Base-by-base conservation (phyloP, 345 rosid genomes). In the Carallia brachiata region DNA sequence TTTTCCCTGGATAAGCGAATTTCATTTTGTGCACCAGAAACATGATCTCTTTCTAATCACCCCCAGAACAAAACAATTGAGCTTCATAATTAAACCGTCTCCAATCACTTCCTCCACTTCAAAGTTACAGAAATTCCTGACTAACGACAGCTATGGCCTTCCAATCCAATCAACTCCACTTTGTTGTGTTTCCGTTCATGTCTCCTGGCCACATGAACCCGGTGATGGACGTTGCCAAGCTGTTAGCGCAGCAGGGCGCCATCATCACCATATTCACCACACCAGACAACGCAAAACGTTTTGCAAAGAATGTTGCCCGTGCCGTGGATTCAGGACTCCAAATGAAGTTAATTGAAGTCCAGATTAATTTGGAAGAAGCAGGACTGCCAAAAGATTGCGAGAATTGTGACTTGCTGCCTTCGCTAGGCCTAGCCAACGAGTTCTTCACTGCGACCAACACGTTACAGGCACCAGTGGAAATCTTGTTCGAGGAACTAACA, bases 121-220 rank as follows among this genome's bases (percentile, higher is more conserved):
- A 44, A 12, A 44, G 12, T 44, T 44, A 12, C 50, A 12, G 23
- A 23, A 10, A 44, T 3, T 44, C 4, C 50, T 13, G 50, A 44
- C 50, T 16, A 44, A 44, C 50, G 8, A 19, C 30, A 4, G 7
- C 68, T 4, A 72, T 72, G 65, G 75, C 64, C 47, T 40, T 67
- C 36, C 32, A 40, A 7, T 15, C 6, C 9, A 52, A 54, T 52
- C 58, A 57, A 28, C 66, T 61, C 18, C 76, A 73, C n/a, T 73
- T 73, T 66, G 61, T 73, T 36, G 5, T 66, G 17, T 30, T 73
- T 17, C 76, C 70, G 1, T 65, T 63, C 40, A 18, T 73, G 36
- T 23, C 69, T 52, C 70, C 63, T n/a, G 76, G 76, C 23, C 70
- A 73, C 18, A 36, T 58, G 6, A 65, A 63, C 19, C 76, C 70